phyloP scores from a whole-genome alignment of 768 basidiomycete genomes.

The Cystobasidium onofrii region DNA sequence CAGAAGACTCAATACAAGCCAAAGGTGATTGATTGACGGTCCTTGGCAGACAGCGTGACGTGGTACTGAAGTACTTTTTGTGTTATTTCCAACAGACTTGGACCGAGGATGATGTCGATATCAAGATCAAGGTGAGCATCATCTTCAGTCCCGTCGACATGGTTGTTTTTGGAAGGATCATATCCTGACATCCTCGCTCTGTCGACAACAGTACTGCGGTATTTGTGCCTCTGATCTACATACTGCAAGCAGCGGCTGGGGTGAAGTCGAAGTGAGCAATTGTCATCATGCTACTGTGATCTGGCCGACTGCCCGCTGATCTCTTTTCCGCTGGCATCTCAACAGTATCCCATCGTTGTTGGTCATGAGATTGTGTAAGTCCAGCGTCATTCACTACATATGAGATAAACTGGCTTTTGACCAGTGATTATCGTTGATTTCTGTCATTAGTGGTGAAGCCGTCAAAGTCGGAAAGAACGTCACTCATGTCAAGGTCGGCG shows the following conservation, averaged over 20 bases:
- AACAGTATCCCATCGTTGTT: slow-evolving; percentile 7
- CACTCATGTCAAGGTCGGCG: slow-evolving; percentile 44
- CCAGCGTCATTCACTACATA: background rate
- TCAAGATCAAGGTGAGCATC: slow-evolving; percentile 27
- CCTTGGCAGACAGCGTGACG: background rate
- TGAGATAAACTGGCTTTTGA: no score
- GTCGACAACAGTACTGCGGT: slow-evolving; percentile 8
- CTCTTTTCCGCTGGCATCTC: background rate
- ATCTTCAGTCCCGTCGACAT: background rate
- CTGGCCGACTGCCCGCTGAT: background rate
- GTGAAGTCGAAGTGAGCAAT: slow-evolving; percentile 11
- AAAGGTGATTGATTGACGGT: background rate
- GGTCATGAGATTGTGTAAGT: slow-evolving; percentile 40
- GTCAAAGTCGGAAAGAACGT: slow-evolving; percentile 45
- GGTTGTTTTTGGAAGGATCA: no score
- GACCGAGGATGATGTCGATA: slow-evolving; percentile 30
- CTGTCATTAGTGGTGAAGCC: background rate
- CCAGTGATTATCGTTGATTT: no score
- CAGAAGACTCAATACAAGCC: slow-evolving; percentile 24
- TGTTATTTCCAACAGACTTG: slow-evolving; percentile 12
- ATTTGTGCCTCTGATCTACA: slow-evolving; percentile 34
- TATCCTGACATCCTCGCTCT: background rate
- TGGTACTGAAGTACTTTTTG: background rate
- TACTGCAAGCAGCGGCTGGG: slow-evolving; percentile 28
- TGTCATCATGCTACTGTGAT: slow-evolving; percentile 40